Conservation (phyloP, 1,284 basidiomycete species). For the Austroboletus novae-zelandiae region DNA sequence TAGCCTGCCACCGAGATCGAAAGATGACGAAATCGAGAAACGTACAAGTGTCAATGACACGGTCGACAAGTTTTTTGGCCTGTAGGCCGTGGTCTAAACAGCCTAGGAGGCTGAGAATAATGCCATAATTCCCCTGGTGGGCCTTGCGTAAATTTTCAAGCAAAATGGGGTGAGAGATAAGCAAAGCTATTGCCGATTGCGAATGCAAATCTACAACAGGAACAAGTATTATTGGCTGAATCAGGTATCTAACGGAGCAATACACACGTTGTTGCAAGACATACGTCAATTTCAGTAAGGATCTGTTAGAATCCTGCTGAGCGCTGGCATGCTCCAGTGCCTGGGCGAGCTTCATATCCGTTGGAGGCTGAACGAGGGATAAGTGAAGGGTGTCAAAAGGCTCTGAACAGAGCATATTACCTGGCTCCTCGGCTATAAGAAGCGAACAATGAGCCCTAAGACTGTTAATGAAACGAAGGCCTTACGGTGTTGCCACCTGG, state of each 20-base stretch:
- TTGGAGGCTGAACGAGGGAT: conserved; percentile 36
- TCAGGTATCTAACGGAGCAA: background rate
- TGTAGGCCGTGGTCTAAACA: conserved; percentile 82
- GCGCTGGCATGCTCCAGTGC: conserved; percentile 76
- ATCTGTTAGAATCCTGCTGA: conserved; percentile 83
- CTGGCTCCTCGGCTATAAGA: conserved; percentile 31
- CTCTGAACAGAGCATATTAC: conserved; percentile 11
- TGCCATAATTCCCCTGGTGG: conserved; percentile 85
- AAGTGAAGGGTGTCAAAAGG: background rate
- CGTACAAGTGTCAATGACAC: conserved; percentile 85
- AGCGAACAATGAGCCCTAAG: conserved; percentile 6
- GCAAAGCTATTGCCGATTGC: conserved; percentile 78
- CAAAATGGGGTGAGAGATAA: conserved; percentile 76
- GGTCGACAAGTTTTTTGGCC: conserved; percentile 85
- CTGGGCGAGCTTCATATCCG: conserved; percentile 55
- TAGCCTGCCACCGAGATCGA: background rate
- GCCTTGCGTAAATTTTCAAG: conserved; percentile 86
- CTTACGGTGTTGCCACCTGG: conserved; percentile 48
- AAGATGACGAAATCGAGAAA: conserved; percentile 9
- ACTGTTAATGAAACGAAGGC: background rate
- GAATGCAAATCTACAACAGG: conserved; percentile 53
- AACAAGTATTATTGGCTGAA: conserved; percentile 5
- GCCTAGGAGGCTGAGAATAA: conserved; percentile 87
- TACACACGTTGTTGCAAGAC: conserved; percentile 75
- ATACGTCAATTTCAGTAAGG: conserved; percentile 81